Evolutionary conservation across 805 yeast species (phyloP), one percentile per base, ranked within the genome.

Genomic region (Lipomyces chichibuensis): DNA sequence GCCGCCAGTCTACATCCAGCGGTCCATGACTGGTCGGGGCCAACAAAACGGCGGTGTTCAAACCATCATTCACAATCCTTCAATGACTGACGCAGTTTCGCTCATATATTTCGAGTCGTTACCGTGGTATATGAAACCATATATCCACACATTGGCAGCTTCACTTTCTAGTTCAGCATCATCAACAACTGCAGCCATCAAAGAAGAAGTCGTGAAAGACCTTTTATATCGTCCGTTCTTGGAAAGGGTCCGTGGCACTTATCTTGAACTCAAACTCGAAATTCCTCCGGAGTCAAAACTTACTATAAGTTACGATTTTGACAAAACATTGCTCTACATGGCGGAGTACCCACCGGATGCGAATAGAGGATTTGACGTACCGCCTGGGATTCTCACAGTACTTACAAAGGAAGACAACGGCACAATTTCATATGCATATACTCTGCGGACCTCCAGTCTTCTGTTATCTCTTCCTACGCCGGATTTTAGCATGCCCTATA

Each of bases 281-380:
- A 75, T 94, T 2, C 98, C 98, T 0, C 84, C 93, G 1, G 29
- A 25, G 3, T 37, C 66, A 7, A 64, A 52, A 20, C 60, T 72
- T 3, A 60, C 70, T 2, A 32, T 72, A 13, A 86, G 89, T 2
- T 90, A 90, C 75, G 85, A 88, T 64, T 93, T 94, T 75, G 98
- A 95, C 76, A 95, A 93, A 77, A 87, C 97, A 0, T 82, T 95
- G 75, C 82, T 95, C 37, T 84, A 88, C 65, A 87, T 90, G 68
- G 90, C 92, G 2, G 98, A 95, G 76, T 95, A 95, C 75, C 99
- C 99, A n/a, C 99, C 99, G 0, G 99, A 95, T 81, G 98, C 99
- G 1, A 95, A 95, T 76, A 98, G 95, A 74, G 99, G 99, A 0
- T 95, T 95, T 78, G 94, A 93, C 66, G 87, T 95, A 56, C 95